These are phyloP conservation scores for Wickerhamomyces subpelliculosus DNA, from an alignment of 805 yeast species.

Conservation along the genomic window DNA sequence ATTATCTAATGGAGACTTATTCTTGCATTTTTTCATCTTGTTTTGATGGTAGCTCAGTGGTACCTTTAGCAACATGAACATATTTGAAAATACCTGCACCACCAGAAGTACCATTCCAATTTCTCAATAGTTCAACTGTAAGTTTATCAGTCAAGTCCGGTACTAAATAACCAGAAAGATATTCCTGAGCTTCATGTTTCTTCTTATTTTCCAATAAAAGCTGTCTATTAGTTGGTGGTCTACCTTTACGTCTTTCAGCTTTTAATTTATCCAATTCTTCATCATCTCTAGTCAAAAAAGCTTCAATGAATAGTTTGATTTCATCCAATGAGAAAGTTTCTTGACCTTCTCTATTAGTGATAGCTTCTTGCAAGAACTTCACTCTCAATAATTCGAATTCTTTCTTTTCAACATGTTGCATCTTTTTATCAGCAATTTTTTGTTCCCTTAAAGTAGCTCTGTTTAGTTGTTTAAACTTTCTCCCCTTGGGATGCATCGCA, in stretches of 20 bases:
- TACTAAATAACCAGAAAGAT: conserved; percentile 57
- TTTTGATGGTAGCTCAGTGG: conserved; percentile 6
- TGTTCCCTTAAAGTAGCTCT: conserved; percentile 83
- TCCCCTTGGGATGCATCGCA: conserved; percentile 77
- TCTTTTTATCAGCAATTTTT: conserved; percentile 56
- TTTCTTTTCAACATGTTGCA: conserved; percentile 49
- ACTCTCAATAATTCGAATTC: conserved; percentile 54
- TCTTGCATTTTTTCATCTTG: conserved; percentile 10
- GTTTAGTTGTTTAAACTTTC: conserved; percentile 77
- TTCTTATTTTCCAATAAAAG: conserved; percentile 54
- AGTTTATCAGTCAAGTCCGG: conserved; percentile 64
- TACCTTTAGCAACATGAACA: conserved; percentile 18
- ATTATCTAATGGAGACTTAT: background rate
- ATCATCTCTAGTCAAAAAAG: conserved; percentile 61
- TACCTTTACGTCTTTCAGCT: conserved; percentile 69
- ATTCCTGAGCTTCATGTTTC: conserved; percentile 56
- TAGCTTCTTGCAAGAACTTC: conserved; percentile 53
- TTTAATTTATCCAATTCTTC: conserved; percentile 64
- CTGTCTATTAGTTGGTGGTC: conserved; percentile 75
- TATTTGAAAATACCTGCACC: conserved; percentile 56
- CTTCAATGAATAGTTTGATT: conserved; percentile 51
- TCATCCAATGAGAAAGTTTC: conserved; percentile 48
- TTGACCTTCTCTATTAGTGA: conserved; percentile 34
- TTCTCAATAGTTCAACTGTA: conserved; percentile 52
- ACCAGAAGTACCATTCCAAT: conserved; percentile 83